Evolutionary conservation across 2,329 filamentous ascomycete species (phyloP), one percentile per base, ranked within the genome.

Genomic region (Fusarium sambucinum): DNA sequence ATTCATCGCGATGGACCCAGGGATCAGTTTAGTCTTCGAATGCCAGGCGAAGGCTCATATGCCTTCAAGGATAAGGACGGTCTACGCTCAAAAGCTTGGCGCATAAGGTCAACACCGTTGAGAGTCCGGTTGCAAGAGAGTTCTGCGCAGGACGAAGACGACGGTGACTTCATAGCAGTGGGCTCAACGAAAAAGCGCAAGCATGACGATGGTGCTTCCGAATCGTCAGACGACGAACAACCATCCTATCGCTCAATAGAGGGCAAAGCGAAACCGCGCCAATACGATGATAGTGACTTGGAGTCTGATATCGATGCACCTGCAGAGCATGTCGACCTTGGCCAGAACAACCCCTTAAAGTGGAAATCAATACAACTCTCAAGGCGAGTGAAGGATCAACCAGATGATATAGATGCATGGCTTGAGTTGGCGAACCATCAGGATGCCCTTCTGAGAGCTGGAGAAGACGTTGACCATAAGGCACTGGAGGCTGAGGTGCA

Each of bases 401-500:
- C 94, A 1, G 77, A 84, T 8, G 87, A 96, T 73, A 82, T 92
- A 21, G 81, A 89, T 41, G 84, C 88, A 19, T 98, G 95, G 95
- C 78, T 96, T 17, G 84, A 87, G 37, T 83, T 97, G n/a, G 90
- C 95, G 45, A 81, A 89, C 10, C 89, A 97, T 63, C 95, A 98
- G 79, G 89, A 93, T 64, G 77, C 79, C 3, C 82, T 96, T 56
- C 80, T 95, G 41, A 81, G 81, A 52, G 80, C 83, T 25, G 82
- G 83, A 27, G 79, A 83, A 23, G 79, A 78, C 42, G 75, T 74
- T 63, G 81, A 80, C 73, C 83, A 75, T 41, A 82, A 78, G 38
- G 77, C 74, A 30, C 89, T 87, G 0, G 80, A 82, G 29, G 87
- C 89, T 5, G 91, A 96, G 73, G 81, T 83, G 51, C 86, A 85